Conservation (phyloP, 345 rosid species). For the Ceriops decandra region DNA sequence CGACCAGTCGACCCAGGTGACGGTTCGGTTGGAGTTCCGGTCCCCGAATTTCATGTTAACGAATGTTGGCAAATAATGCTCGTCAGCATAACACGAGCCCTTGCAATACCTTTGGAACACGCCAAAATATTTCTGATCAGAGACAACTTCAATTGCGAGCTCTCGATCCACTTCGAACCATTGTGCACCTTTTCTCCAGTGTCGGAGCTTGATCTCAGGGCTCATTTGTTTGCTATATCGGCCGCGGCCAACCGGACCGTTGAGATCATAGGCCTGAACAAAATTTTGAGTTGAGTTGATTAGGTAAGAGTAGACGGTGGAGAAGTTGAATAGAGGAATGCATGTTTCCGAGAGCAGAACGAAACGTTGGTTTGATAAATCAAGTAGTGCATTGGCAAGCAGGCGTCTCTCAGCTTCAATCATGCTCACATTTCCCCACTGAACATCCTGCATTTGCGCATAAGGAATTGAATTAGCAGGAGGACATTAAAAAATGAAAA, state of each 20-base stretch:
- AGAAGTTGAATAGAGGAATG: constrained; percentile 77
- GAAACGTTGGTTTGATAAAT: constrained; percentile 63
- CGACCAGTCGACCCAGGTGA: constrained; percentile 88
- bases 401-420: constrained; percentile 82
- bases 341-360: constrained; percentile 78
- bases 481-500: too few relatives aligned
- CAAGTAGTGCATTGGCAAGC: constrained; percentile 73
- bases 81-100: constrained; percentile 60
- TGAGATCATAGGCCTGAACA: constrained; percentile 56
- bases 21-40: constrained; percentile 56
- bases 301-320: constrained; percentile 58
- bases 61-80: constrained; percentile 77
- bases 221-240: constrained; percentile 54
- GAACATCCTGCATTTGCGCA: constrained; percentile 48
- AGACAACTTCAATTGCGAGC: constrained; percentile 55
- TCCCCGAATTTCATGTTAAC: constrained; percentile 31
- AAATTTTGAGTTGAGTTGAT: constrained; percentile 43
- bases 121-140: constrained; percentile 53
- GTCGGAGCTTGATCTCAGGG: constrained; percentile 40
- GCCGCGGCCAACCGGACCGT: constrained; percentile 57
- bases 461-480: not conserved
- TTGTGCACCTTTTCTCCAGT: constrained; percentile 91
- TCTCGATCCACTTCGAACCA: constrained; percentile 74
- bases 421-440: constrained; percentile 78
- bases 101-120: constrained; percentile 52